phyloP scores from a whole-genome alignment of 768 basidiomycete species.

The Tylopilus plumbeoviolaceoides region DNA sequence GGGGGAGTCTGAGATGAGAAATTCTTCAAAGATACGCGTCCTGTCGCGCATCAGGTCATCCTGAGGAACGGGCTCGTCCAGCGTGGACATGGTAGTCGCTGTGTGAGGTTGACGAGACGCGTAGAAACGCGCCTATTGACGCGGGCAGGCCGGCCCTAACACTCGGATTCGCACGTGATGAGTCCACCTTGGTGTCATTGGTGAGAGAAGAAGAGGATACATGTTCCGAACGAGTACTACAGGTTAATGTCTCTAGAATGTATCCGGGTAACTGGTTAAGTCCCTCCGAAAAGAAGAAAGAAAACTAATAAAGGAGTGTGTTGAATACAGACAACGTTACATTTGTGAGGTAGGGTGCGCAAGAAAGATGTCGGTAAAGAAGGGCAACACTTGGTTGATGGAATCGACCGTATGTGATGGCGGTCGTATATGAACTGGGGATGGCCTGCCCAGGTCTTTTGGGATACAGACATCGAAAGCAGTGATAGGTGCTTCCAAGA shows the following conservation, averaged over 20 bases:
- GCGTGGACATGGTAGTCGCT: conserved; percentile 29
- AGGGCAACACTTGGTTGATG: neutral
- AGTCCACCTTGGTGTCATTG: neutral
- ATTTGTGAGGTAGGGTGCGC: neutral
- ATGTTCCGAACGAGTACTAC: conserved; percentile 5
- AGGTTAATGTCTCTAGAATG: conserved; percentile 5
- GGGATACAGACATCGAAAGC: neutral
- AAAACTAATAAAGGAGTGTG: conserved; percentile 4
- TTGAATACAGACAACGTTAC: conserved; percentile 8
- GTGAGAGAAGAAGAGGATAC: neutral
- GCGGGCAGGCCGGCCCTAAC: conserved; percentile 36
- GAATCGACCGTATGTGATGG: conserved; percentile 5
- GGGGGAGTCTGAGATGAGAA: conserved; percentile 64
- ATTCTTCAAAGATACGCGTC: conserved; percentile 77
- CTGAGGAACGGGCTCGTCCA: conserved; percentile 55
- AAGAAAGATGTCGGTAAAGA: conserved; percentile 2
- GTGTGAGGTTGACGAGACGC: conserved; percentile 2
- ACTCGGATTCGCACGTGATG: conserved; percentile 3
- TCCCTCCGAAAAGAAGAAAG: neutral
- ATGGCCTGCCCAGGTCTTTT: conserved; percentile 10
- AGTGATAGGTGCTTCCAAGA: conserved; percentile 2
- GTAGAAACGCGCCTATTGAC: conserved; percentile 14
- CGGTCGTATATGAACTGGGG: conserved; percentile 10
- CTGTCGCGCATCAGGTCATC: conserved; percentile 76
- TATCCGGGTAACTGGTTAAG: neutral